Evolutionary conservation across 1,284 basidiomycete genomes (phyloP).

Genomic region (Ganoderma leucocontextum): DNA sequence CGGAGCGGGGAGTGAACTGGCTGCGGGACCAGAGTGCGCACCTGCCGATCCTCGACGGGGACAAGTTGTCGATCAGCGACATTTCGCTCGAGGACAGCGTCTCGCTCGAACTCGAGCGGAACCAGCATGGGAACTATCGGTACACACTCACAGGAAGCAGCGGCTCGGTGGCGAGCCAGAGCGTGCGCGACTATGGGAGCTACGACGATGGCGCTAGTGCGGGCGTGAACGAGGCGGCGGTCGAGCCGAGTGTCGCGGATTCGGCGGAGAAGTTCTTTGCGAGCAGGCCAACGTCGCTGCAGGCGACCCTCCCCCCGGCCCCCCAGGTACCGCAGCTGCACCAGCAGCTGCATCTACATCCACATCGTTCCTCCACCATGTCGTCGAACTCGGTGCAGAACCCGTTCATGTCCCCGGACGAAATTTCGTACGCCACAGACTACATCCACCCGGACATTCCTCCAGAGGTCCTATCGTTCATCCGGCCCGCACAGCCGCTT

Average conservation of each 20-base stretch:
- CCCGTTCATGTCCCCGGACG: conserved; percentile 28
- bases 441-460: conserved; percentile 52
- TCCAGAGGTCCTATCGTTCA: conserved; percentile 62
- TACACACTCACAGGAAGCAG: conserved; percentile 71
- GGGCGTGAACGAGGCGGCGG: conserved; percentile 42
- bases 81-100: conserved; percentile 35
- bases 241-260: conserved; percentile 32
- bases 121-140: conserved; percentile 75
- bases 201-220: conserved; percentile 56
- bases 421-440: conserved; percentile 30
- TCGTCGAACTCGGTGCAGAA: conserved; percentile 17
- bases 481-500: conserved; percentile 47
- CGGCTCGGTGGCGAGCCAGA: conserved; percentile 56
- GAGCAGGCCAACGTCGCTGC: conserved; percentile 64
- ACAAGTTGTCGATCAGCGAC: conserved; percentile 28
- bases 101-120: conserved; percentile 68
- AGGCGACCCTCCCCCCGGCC: conserved; percentile 59
- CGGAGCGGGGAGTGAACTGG: conserved; percentile 81
- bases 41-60: conserved; percentile 49
- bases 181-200: conserved; percentile 56
- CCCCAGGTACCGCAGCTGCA: conserved; percentile 33
- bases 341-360: conserved; percentile 31
- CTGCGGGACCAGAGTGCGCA: conserved; percentile 81
- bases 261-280: conserved; percentile 27
- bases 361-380: conserved; percentile 46